phyloP scores from a whole-genome alignment of 1,284 basidiomycete genomes.

The Grifola frondosa region DNA sequence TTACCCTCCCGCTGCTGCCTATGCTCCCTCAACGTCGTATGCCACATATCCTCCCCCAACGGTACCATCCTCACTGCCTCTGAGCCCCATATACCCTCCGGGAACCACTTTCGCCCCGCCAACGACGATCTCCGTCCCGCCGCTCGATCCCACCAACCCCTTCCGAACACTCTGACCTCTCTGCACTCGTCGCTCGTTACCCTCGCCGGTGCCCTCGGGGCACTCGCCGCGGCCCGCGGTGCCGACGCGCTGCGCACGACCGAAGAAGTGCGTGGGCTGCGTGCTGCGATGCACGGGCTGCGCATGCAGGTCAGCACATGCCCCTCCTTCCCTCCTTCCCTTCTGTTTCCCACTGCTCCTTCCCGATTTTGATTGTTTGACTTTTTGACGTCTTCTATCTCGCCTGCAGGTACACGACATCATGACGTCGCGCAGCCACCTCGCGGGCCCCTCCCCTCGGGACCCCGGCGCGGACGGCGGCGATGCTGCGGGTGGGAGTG shows the following conservation, averaged over 20 bases:
- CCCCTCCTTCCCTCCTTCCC: constrained; percentile 6
- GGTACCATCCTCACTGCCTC: too few species aligned
- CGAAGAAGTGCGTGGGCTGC: constrained; percentile 75
- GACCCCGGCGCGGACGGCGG: too few species aligned
- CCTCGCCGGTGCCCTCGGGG: constrained; percentile 45
- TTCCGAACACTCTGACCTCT: constrained; percentile 58
- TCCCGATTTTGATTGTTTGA: neutral
- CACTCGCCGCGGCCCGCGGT: constrained; percentile 24
- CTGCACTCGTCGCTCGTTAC: constrained; percentile 61
- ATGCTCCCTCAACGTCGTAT: too few species aligned
- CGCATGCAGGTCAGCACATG: constrained; percentile 80
- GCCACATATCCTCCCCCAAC: too few species aligned
- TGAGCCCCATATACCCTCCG: too few species aligned
- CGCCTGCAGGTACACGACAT: constrained; percentile 18
- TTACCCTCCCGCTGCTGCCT: constrained; percentile 7
- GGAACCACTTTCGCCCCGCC: constrained; percentile 23
- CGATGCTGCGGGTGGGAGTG: neutral
- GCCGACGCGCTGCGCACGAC: constrained; percentile 70
- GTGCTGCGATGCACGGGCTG: constrained; percentile 74
- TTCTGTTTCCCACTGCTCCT: neutral
- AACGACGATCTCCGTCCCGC: constrained; percentile 45
- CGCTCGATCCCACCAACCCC: constrained; percentile 57
- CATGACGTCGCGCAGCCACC: constrained; percentile 13
- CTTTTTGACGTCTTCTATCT: neutral
- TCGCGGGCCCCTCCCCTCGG: constrained; percentile 1